A percentile compares a stretch with the other conserved stretches of the same genome.
phyloP scores from a whole-genome alignment of 2,329 filamentous ascomycete genomes.

The Calonectria crousiana region DNA sequence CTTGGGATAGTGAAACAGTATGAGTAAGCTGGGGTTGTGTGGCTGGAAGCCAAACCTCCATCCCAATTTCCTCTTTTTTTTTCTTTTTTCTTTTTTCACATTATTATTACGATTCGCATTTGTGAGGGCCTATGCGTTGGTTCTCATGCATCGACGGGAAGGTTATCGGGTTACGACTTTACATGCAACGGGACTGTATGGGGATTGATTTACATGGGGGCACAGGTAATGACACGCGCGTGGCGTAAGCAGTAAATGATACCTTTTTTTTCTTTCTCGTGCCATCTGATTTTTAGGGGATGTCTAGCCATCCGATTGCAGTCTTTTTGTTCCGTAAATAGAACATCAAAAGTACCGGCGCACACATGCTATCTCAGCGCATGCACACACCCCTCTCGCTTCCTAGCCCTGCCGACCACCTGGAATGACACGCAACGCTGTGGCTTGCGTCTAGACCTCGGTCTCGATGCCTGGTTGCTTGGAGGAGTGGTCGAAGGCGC shows the following conservation, averaged over 20 bases:
- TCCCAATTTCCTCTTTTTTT: background rate
- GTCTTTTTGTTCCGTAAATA: background rate
- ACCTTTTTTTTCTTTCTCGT: constrained; percentile 28
- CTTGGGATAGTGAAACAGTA: background rate
- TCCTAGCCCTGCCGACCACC: background rate
- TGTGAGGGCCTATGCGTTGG: background rate
- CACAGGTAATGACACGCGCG: constrained; percentile 27
- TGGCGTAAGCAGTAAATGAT: constrained; percentile 39
- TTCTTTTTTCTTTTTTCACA: background rate
- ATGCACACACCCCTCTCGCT: background rate
- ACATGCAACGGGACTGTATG: constrained; percentile 9
- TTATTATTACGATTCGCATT: background rate
- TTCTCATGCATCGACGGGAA: constrained; percentile 1
- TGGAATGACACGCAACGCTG: constrained; percentile 16
- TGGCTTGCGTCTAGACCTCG: constrained; percentile 66
- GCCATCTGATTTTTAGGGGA: background rate
- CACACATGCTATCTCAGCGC: background rate
- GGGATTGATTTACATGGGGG: constrained; percentile 9
- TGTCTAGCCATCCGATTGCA: background rate
- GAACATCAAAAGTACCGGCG: constrained; percentile 2
- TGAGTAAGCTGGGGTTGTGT: background rate
- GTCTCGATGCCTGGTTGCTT: constrained; percentile 74
- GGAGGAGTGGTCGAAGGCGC: constrained; percentile 70
- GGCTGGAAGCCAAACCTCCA: background rate
- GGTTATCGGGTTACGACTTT: constrained; percentile 21